Base-by-base conservation (phyloP, 2,329 filamentous ascomycete genomes). In the Albophoma yamanashiensis region DNA sequence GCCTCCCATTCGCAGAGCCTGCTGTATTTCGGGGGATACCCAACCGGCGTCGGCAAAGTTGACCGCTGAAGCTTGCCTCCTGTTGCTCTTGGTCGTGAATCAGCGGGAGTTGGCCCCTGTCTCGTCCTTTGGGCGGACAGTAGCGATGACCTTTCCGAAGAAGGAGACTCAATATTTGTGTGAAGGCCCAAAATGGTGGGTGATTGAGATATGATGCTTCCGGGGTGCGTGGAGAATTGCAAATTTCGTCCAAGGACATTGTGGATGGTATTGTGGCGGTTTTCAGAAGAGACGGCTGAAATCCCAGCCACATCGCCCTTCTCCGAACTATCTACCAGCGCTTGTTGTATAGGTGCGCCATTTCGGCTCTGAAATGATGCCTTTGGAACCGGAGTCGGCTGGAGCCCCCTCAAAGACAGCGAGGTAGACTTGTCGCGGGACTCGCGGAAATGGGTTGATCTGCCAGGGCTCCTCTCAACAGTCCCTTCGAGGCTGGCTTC, bases 151-250 rank as follows among this genome's bases (percentile, higher is more conserved):
- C 60, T 50, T 5, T 60, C 58, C 31, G 59, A 40, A 27, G 59
- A 59, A 36, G 64, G 63, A 7, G 57, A 36, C 31, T 68, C 67
- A 50, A 68, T 66, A 34, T 57, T 65, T 38, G 63, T 63, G 56
- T 65, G 65, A 36, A 69, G 64, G 36, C 45, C 65, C 2, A 65
- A 66, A 12, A 66, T 57, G 6, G 53, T 65, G 9, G 62, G 56
- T 20, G 55, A 57, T 9, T 58, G 59, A n/a, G 52, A 34, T 7
- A 50, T 55, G 22, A 27, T 14, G 15, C 40, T 53, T n/a, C 9
- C 50, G 8, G 27, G 45, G 11, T 39, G n/a, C 14, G 47, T 12
- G 2, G 57, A 22, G 4, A 36, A 14, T 17, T 56, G 40, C 22
- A 56, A 1, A 38, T 56, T 12, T 15, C 40, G 12, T 25, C 27